These are phyloP conservation scores for Penicillium psychrofluorescens DNA, from an alignment of 495 filamentous ascomycete species.

Conservation along the genomic window DNA sequence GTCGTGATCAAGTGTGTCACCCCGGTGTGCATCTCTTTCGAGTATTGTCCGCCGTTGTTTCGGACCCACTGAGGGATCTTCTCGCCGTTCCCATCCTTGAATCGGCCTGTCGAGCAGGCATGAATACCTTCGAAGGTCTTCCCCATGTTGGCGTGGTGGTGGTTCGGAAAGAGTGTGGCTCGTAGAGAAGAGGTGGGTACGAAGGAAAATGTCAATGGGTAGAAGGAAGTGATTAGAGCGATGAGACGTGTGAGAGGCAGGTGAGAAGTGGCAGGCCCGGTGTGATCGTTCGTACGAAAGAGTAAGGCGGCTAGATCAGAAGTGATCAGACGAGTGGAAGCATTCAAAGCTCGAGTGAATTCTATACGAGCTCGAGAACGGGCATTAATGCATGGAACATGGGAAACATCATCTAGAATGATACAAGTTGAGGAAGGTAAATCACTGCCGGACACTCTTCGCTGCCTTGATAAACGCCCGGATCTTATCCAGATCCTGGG, in stretches of 20 bases:
- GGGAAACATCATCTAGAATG: neutral
- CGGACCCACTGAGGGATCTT: slow-evolving; percentile 50
- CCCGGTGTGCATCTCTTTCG: slow-evolving; percentile 24
- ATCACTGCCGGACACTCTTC: slow-evolving; percentile 41
- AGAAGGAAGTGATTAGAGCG: neutral
- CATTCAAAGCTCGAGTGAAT: too few species aligned
- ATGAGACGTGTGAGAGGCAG: too few species aligned
- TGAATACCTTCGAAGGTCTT: slow-evolving; percentile 24
- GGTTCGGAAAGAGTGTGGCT: neutral
- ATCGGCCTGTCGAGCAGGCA: slow-evolving; percentile 29
- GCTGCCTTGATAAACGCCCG: slow-evolving; percentile 67
- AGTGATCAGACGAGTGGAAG: too few species aligned
- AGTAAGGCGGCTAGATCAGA: too few species aligned
- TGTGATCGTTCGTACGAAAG: too few species aligned
- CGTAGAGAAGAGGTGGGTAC: neutral
- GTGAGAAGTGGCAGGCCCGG: too few species aligned
- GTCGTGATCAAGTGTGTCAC: slow-evolving; percentile 56
- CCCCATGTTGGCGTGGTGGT: slow-evolving; percentile 14
- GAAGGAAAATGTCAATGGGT: neutral
- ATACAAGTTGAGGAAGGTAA: neutral
- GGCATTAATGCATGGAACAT: neutral
- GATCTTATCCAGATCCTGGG: slow-evolving; percentile 79
- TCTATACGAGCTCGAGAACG: too few species aligned
- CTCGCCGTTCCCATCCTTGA: slow-evolving; percentile 24
- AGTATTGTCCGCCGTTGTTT: slow-evolving; percentile 42